Base-by-base conservation (phyloP, 305 asterid species). In the Fraxinus paxiana region DNA sequence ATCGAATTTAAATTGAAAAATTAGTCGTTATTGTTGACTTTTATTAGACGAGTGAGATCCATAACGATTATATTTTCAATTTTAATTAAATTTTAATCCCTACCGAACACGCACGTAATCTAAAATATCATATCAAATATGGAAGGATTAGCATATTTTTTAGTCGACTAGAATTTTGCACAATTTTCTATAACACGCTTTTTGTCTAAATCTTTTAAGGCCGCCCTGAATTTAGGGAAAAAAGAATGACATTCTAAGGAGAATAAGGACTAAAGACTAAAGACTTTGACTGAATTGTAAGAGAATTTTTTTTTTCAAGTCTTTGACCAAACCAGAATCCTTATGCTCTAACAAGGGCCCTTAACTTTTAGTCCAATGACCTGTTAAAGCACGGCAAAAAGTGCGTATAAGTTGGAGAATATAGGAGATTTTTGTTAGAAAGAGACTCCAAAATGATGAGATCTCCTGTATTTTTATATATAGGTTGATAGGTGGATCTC, bases 161-260 rank as follows among this genome's bases (percentile, higher is more conserved):
- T 82, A 83, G 88, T 87, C 88, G 86, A 87, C 85, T 82, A 82
- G 90, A 89, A 89, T 87, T 90, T 85, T 89, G 91, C 97, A 92
- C 97, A 86, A 79, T 89, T 84, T 86, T 78, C 91, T 69, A 87
- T 80, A 84, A 88, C 89, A 75, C 79, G 84, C 92, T 88, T 87
- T 90, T 48, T 80, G 79, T 82, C 77, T 82, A 86, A 86, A 79
- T 73, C 77, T 87, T 70, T 82, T 81, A 83, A 83, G 92, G 93
- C 88, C 85, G 73, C 84, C 94, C 97, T 88, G 97, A 84, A 87
- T 90, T 92, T 88, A 84, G 90, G 94, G 96, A 80, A 78, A 91
- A 91, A 89, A 83, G 92, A 89, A 89, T 82, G 88, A 88, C 92
- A 89, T 88, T 89, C 90, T 85, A 89, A 84, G 85, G 84, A 77